Percentiles rank a stretch among this genome's conserved stretches.
Conservation (phyloP, 306 rosid species). For the Adenanthera pavonina region DNA sequence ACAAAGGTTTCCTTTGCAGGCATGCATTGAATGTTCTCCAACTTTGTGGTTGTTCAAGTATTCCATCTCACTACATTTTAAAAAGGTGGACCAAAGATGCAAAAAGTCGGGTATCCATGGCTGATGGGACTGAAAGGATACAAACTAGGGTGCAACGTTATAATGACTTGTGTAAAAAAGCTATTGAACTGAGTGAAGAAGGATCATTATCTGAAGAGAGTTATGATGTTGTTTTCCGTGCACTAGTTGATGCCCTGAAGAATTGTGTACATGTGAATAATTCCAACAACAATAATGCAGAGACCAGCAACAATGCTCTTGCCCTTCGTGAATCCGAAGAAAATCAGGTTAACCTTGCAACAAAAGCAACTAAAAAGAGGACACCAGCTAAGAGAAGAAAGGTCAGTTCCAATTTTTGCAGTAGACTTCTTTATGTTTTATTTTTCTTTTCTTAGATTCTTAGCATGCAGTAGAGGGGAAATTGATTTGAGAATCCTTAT, state of each 20-base stretch:
- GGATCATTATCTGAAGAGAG: constrained; percentile 84
- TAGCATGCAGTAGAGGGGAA: not conserved
- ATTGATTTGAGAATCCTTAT: not conserved
- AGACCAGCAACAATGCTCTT: constrained; percentile 56
- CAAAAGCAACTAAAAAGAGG: constrained; percentile 43
- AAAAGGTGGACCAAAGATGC: constrained; percentile 95
- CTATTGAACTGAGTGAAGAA: constrained; percentile 91
- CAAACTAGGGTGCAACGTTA: constrained; percentile 78
- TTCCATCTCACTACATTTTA: constrained; percentile 76
- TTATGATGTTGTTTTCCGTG: constrained; percentile 67
- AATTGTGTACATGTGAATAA: constrained; percentile 86
- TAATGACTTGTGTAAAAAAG: constrained; percentile 79
- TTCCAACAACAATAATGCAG: constrained; percentile 53
- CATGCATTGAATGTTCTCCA: constrained; percentile 88
- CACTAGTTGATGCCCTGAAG: constrained; percentile 75
- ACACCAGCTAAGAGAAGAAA: constrained; percentile 15
- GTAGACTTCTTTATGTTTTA: not conserved
- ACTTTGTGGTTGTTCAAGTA: constrained; percentile 79
- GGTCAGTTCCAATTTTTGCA: not conserved
- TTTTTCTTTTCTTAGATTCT: not conserved
- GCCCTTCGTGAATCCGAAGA: constrained; percentile 67
- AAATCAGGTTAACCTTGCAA: constrained; percentile 60
- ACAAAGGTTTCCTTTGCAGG: constrained; percentile 92
- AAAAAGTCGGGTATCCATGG: constrained; percentile 55
- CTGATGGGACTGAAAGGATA: constrained; percentile 57